A percentile compares a stretch with the other conserved stretches of the same genome.
These are phyloP conservation scores for Umbellularia californica DNA, from an alignment of 164 flowering plant genomes.

Conservation along the genomic window DNA sequence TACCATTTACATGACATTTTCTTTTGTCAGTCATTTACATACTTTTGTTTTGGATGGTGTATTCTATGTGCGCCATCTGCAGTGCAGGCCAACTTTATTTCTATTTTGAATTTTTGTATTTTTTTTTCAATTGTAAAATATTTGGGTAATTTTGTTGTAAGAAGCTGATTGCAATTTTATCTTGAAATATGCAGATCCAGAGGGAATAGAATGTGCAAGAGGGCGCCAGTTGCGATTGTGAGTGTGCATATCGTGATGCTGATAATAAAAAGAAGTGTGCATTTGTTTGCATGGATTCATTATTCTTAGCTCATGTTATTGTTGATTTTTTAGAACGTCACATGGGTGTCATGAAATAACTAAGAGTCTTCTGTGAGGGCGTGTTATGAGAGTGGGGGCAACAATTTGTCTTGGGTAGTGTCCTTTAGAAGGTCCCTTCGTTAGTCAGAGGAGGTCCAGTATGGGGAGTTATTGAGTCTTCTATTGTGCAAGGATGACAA, in stretches of 20 bases:
- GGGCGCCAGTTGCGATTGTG: slow-evolving; percentile 96
- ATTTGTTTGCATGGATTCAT: neutral
- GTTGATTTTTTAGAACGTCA: neutral
- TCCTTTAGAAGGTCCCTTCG: too few species aligned
- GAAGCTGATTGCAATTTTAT: slow-evolving; percentile 2
- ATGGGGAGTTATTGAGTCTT: too few species aligned
- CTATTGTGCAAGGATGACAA: too few species aligned
- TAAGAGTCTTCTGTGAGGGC: too few species aligned
- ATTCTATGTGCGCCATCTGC: neutral
- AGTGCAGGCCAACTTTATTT: neutral
- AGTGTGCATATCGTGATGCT: slow-evolving; percentile 24
- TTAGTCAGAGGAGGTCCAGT: too few species aligned
- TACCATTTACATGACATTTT: neutral
- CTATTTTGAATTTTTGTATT: neutral
- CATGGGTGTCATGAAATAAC: neutral
- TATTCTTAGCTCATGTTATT: neutral
- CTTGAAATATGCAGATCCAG: slow-evolving; percentile 55
- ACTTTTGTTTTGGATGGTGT: neutral
- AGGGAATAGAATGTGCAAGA: slow-evolving; percentile 57
- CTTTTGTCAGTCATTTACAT: neutral
- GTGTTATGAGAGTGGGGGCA: too few species aligned
- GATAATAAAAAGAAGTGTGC: too few species aligned
- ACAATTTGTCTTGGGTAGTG: too few species aligned
- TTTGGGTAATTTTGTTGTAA: slow-evolving; percentile 6
- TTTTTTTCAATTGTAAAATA: slow-evolving; percentile 1